phyloP scores from a whole-genome alignment of 129 eudicot species.

The Centrapalus pauciflorus region DNA sequence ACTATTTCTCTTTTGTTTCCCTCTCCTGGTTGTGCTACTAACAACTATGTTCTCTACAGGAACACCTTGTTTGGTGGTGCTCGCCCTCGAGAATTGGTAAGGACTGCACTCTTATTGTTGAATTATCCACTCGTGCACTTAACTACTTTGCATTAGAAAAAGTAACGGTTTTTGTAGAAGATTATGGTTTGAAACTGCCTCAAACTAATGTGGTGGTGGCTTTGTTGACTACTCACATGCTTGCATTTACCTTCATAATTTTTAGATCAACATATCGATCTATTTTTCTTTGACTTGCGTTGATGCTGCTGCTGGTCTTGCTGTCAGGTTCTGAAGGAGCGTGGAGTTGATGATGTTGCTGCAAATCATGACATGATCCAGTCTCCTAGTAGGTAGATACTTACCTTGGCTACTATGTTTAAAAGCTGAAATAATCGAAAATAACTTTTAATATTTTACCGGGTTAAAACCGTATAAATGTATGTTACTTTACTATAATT shows the following conservation, averaged over 20 bases:
- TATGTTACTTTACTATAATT: too few species aligned
- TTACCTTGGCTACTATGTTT: neutral
- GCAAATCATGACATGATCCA: conserved; percentile 34
- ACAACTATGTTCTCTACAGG: conserved; percentile 33
- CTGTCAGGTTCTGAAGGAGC: conserved; percentile 75
- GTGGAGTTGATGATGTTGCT: conserved; percentile 65
- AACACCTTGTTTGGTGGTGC: conserved; percentile 78
- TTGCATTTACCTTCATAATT: neutral
- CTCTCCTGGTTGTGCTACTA: neutral
- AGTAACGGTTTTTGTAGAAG: neutral
- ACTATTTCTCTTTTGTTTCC: neutral
- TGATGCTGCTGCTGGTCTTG: conserved; percentile 5
- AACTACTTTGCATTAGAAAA: neutral
- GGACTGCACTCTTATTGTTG: conserved; percentile 2
- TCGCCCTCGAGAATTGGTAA: conserved; percentile 92
- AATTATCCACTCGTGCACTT: neutral
- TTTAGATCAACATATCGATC: neutral
- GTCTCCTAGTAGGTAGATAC: conserved; percentile 48
- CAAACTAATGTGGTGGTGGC: neutral
- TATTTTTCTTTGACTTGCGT: neutral
- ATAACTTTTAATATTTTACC: neutral
- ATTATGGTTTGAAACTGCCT: conserved; percentile 3
- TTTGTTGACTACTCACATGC: neutral
- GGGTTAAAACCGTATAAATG: too few species aligned
- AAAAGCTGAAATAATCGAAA: neutral